Percentiles rank a stretch among this genome's conserved stretches.
These are phyloP conservation scores for Bipolaris sorokiniana DNA, from an alignment of 2,329 filamentous ascomycete species.

Conservation along the genomic window DNA sequence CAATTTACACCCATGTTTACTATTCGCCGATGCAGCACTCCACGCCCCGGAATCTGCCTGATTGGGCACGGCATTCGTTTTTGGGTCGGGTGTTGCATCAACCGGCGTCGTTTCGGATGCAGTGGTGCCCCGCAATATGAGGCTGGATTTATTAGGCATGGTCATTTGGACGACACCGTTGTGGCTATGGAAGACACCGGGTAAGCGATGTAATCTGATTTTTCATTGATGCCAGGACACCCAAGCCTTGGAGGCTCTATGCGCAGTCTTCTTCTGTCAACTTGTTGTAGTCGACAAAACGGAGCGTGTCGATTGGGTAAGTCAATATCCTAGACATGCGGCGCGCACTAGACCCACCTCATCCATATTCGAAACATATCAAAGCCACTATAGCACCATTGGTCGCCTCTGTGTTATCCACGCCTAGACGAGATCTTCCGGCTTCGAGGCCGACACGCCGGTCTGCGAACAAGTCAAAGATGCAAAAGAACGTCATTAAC, in stretches of 20 bases:
- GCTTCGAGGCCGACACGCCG: neutral
- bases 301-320: neutral
- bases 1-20: constrained; percentile 15
- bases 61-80: constrained; percentile 23
- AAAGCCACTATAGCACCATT: neutral
- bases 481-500: constrained; percentile 16
- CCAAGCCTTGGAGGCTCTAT: neutral
- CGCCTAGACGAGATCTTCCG: constrained; percentile 1
- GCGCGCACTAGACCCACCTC: neutral
- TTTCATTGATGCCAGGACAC: neutral
- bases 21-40: constrained; percentile 22
- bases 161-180: constrained; percentile 1
- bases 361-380: constrained; percentile 20
- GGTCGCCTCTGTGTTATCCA: neutral
- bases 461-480: neutral
- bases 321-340: constrained; percentile 7
- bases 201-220: neutral
- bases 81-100: constrained; percentile 25
- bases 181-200: neutral
- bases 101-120: constrained; percentile 21
- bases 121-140: constrained; percentile 19
- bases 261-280: neutral
- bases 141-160: constrained; percentile 4
- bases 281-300: neutral
- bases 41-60: constrained; percentile 25